Evolutionary conservation across 441 rosid species (phyloP).

Genomic region (Erodium moschatum): DNA sequence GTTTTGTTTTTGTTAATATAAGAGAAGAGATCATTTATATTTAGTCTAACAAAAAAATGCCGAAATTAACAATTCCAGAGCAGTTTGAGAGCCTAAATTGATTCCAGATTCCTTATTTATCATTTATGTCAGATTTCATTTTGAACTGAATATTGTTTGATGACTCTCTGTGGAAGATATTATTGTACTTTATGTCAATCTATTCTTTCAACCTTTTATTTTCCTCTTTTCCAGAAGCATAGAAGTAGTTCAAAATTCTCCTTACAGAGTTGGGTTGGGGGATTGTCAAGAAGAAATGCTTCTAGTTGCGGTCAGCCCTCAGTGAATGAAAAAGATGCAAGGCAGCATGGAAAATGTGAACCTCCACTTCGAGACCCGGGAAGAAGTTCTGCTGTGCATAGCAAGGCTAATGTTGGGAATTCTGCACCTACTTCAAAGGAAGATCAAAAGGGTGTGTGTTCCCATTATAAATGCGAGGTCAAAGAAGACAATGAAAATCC

Average conservation of each 20-base stretch:
- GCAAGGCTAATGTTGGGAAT: conserved; percentile 21
- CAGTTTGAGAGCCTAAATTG: conserved; percentile 3
- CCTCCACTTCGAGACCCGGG: conserved; percentile 26
- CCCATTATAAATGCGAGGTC: conserved; percentile 22
- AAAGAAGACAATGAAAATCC: conserved; percentile 25
- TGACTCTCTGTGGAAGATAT: not conserved
- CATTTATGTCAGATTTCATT: not conserved
- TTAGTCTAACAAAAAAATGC: not conserved
- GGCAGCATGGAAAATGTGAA: conserved; percentile 26
- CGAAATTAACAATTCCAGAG: not conserved
- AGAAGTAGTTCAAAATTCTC: conserved; percentile 46
- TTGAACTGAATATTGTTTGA: not conserved
- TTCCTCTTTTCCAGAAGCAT: conserved; percentile 39
- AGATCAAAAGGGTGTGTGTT: conserved; percentile 19
- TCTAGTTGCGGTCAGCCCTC: conserved; percentile 27
- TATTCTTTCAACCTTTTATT: conserved; percentile 5
- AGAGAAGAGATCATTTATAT: not conserved
- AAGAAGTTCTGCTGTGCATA: conserved; percentile 17
- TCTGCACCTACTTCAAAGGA: conserved; percentile 21
- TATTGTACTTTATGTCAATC: not conserved
- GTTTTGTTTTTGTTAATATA: not conserved
- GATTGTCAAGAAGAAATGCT: conserved; percentile 37
- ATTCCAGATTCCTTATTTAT: conserved; percentile 3
- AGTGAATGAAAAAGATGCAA: conserved; percentile 24
- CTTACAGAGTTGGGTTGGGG: conserved; percentile 40